Percentiles rank a stretch among this genome's conserved stretches.
Evolutionary conservation across 495 filamentous ascomycete species (phyloP).

Genomic region (Pseudomonodictys pantanalensis): DNA sequence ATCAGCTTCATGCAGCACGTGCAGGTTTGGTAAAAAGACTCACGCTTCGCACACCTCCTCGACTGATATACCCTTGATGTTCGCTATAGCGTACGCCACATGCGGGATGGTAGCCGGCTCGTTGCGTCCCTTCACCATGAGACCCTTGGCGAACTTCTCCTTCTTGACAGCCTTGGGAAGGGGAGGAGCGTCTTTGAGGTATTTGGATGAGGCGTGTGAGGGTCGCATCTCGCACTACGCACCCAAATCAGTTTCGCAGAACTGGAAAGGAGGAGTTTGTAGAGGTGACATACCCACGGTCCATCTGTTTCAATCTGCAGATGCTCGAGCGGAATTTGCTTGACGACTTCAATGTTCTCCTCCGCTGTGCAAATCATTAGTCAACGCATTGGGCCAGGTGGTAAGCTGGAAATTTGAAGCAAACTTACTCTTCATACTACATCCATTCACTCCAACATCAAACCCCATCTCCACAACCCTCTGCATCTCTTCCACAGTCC

Average conservation of each 20-base stretch:
- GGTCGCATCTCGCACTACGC: constrained; percentile 64
- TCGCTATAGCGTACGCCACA: constrained; percentile 83
- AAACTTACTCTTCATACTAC: constrained; percentile 70
- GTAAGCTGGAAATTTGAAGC: background rate
- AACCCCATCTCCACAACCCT: constrained; percentile 71
- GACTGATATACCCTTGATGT: constrained; percentile 71
- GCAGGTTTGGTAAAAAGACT: constrained; percentile 32
- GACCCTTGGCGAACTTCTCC: constrained; percentile 81
- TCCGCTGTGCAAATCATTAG: constrained; percentile 46
- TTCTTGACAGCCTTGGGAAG: constrained; percentile 69
- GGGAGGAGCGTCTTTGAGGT: constrained; percentile 45
- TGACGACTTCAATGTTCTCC: constrained; percentile 80
- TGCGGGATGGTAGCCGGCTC: constrained; percentile 80
- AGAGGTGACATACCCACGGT: constrained; percentile 61
- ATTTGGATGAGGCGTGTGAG: constrained; percentile 61
- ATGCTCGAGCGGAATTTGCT: constrained; percentile 65
- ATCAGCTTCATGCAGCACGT: background rate
- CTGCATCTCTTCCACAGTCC: constrained; percentile 76
- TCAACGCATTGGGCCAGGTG: no score
- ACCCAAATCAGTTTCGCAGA: background rate
- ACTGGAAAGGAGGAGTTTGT: background rate
- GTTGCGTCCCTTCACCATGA: constrained; percentile 87
- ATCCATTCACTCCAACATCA: constrained; percentile 86
- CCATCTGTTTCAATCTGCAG: constrained; percentile 94
- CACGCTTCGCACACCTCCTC: constrained; percentile 82